A percentile compares a stretch with the other conserved stretches of the same genome.
phyloP scores from a whole-genome alignment of 129 eudicot species.

The Calendula officinalis region DNA sequence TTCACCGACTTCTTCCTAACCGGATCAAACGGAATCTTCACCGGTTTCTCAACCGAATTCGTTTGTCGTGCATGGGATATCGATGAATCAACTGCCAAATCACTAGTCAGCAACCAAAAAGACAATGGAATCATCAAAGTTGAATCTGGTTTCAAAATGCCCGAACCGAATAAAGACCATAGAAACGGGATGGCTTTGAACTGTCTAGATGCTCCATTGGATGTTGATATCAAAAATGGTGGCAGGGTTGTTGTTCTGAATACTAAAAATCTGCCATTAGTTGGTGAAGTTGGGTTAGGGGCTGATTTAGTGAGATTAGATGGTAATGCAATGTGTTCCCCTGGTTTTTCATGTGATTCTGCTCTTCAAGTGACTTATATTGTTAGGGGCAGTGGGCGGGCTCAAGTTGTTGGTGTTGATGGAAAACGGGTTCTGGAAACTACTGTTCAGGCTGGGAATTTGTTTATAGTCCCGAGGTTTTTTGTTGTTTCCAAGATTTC shows the following conservation, averaged over 20 bases:
- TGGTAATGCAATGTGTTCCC: slow-evolving; percentile 85
- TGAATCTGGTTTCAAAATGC: slow-evolving; percentile 48
- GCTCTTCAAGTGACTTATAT: slow-evolving; percentile 76
- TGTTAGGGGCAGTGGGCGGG: slow-evolving; percentile 81
- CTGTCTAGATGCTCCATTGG: slow-evolving; percentile 80
- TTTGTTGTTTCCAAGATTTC: slow-evolving; percentile 80
- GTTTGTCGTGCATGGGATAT: slow-evolving; percentile 78
- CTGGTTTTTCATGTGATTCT: slow-evolving; percentile 87
- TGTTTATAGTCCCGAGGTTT: slow-evolving; percentile 85
- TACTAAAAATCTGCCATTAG: slow-evolving; percentile 84
- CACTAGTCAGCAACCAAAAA: slow-evolving; percentile 57
- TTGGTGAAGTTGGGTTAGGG: slow-evolving; percentile 81
- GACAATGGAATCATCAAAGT: slow-evolving; percentile 71
- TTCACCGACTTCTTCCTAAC: slow-evolving; percentile 74
- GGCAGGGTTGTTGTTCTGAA: slow-evolving; percentile 78
- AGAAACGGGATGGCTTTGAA: slow-evolving; percentile 66
- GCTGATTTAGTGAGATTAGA: slow-evolving; percentile 77
- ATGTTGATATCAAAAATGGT: slow-evolving; percentile 73
- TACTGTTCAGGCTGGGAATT: slow-evolving; percentile 55
- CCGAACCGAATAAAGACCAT: slow-evolving; percentile 58
- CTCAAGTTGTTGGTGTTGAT: slow-evolving; percentile 81
- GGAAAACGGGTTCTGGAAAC: slow-evolving; percentile 77
- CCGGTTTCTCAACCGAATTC: slow-evolving; percentile 85
- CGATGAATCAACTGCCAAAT: slow-evolving; percentile 54
- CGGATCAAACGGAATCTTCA: slow-evolving; percentile 81